Evolutionary conservation across 371 early-diverging fungal species (phyloP), one percentile per base, ranked within the genome.

Genomic region (Vairimorpha ceranae): DNA sequence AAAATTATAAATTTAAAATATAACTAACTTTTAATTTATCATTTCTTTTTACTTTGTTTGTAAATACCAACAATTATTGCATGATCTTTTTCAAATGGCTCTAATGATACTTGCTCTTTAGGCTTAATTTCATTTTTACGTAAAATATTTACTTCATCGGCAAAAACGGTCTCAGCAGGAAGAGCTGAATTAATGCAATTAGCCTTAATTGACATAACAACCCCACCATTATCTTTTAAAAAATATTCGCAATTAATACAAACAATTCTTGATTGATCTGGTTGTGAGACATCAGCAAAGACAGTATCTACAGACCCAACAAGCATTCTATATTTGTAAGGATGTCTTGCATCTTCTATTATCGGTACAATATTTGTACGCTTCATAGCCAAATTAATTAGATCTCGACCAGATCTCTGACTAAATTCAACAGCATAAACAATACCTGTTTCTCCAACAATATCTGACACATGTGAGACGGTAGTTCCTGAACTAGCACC

Each of bases 371-470:
- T 94, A 86, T 99, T 99, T 77, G 93, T 93, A 81, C 99, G 91
- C 89, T 97, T 97, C 89, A 95, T 97, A 82, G 98, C 97, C 89
- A 97, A 90, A 87, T 94, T 95, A 86, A 99, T 93, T 74, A 99
- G 87, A 83, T 99, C 98, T 86, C 99, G 92, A 52, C 99, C 99
- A 46, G 95, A 91, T 79, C 99, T 91, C 87, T 96, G 96, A 72
- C 95, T 94, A 88, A 99, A 97, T 86, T 99, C 99, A 72, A 99
- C 98, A 38, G 96, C 97, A 85, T 96, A 99, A 30, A 99, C 97
- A 51, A 80, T 35, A 51, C 87, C 84, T 60, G 85, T 89, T 56
- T 94, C 91, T n/a, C 97, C 97, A 77, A 99, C 95, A 70, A 97
- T 89, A 83, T 97, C 97, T 60, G 97, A 93, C 70, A 97, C 97